phyloP scores from a whole-genome alignment of 371 early-diverging fungal species.

The Actinomortierella wolfii region DNA sequence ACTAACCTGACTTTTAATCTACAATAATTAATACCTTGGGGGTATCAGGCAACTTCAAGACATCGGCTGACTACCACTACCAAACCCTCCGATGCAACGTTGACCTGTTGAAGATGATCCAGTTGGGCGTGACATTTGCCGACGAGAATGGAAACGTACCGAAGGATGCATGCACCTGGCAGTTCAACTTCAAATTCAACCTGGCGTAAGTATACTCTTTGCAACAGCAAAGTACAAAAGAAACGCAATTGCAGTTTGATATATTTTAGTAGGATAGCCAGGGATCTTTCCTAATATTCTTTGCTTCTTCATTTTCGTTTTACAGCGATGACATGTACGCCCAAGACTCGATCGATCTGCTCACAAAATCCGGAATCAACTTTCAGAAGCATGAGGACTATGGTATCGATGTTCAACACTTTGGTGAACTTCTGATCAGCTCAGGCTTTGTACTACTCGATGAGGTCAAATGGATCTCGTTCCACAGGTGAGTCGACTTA shows the following conservation, averaged over 20 bases:
- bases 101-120: slow-evolving; percentile 98
- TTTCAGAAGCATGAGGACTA: slow-evolving; percentile 96
- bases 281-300: background rate
- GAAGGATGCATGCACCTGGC: slow-evolving; percentile 95
- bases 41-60: slow-evolving; percentile 87
- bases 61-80: slow-evolving; percentile 97
- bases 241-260: background rate
- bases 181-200: slow-evolving; percentile 99
- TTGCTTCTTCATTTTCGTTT: background rate
- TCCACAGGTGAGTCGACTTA: slow-evolving; percentile 77
- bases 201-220: slow-evolving; percentile 58
- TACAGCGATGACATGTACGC: slow-evolving; percentile 98
- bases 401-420: slow-evolving; percentile 97
- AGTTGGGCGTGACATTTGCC: slow-evolving; percentile 97
- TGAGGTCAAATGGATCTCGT: slow-evolving; percentile 98
- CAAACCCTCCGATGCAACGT: slow-evolving; percentile 99
- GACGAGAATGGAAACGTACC: slow-evolving; percentile 95
- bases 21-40: too few species aligned
- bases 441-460: slow-evolving; percentile 95
- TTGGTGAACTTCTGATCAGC: slow-evolving; percentile 97
- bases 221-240: background rate
- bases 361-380: slow-evolving; percentile 98
- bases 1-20: too few species aligned
- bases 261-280: background rate
- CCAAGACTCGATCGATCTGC: slow-evolving; percentile 98